Base-by-base conservation (phyloP, 805 yeast genomes). In the Wilhelminamyces savonicus region DNA sequence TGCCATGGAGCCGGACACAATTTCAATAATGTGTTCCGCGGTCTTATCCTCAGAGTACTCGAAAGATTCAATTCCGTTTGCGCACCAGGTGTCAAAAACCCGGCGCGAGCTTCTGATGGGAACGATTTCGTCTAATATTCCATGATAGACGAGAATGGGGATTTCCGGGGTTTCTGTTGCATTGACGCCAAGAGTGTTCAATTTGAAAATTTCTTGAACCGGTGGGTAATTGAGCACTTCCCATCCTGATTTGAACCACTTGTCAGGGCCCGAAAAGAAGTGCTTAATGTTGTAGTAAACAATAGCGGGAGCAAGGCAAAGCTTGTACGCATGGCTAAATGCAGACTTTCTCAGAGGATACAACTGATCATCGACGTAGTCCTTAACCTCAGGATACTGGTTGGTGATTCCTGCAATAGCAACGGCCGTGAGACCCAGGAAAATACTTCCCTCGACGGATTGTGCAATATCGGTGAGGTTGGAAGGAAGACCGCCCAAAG, bases 1-100 rank as follows among this genome's bases (percentile, higher is more conserved):
- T 3, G 42, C 40, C 1, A 32, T 32, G 5, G 29, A 21, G 7
- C 44, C 44, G 16, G 35, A 37, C 8, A 36, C 13, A n/a, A n/a
- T n/a, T n/a, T 16, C 27, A 8, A 17, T 8, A 16, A 16, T 10
- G 14, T 25, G 27, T 8, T 13, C 27, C 5, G 27, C 10, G 13
- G 14, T 25, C 11, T 11, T 16, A 10, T 12, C 13, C n/a, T 6
- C 27, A 13, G n/a, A 6, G 10, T 16, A 25, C n/a, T 25, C 27
- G 10, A 25, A 8, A 12, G 21, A 17, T 5, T 11, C 8, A 9
- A 17, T 12, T 7, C 27, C 27, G 13, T 12, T 5, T 8, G 14
- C 12, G 21, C 27, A 25, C 9, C 8, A 25, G 6, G 9, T 16
- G 13, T 15, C 12, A 21, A 16, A 25, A 5, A 29, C 30, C 21